phyloP scores from a whole-genome alignment of 306 rosid species.

The Dalbergia cochinchinensis region DNA sequence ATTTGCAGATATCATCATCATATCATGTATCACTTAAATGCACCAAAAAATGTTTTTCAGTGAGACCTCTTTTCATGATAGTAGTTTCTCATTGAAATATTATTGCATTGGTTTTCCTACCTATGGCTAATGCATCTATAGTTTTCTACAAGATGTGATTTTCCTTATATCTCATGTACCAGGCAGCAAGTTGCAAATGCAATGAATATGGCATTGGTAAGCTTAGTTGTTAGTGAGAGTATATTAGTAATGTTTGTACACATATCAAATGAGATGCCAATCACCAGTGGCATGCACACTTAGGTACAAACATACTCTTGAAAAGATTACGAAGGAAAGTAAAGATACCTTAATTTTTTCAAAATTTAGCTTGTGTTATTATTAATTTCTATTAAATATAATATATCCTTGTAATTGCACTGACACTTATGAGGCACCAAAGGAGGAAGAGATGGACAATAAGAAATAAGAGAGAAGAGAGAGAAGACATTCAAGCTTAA shows the following conservation, averaged over 20 bases:
- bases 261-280: background rate
- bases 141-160: background rate
- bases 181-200: background rate
- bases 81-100: constrained; percentile 1
- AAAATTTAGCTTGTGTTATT: constrained; percentile 11
- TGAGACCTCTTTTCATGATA: constrained; percentile 13
- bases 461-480: background rate
- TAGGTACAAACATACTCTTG: constrained; percentile 6
- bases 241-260: background rate
- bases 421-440: background rate
- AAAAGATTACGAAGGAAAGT: background rate
- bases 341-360: background rate
- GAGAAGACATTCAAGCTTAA: constrained; percentile 2
- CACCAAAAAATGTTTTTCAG: background rate
- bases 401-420: background rate
- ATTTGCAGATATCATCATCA: background rate
- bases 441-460: background rate
- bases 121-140: too few species aligned
- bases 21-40: constrained; percentile 21
- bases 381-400: background rate
- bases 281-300: background rate
- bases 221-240: background rate
- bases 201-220: background rate
- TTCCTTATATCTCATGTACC: background rate
- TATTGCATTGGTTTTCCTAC: background rate